These are phyloP conservation scores for Geranium brycei DNA, from an alignment of 345 rosid genomes.

Conservation along the genomic window DNA sequence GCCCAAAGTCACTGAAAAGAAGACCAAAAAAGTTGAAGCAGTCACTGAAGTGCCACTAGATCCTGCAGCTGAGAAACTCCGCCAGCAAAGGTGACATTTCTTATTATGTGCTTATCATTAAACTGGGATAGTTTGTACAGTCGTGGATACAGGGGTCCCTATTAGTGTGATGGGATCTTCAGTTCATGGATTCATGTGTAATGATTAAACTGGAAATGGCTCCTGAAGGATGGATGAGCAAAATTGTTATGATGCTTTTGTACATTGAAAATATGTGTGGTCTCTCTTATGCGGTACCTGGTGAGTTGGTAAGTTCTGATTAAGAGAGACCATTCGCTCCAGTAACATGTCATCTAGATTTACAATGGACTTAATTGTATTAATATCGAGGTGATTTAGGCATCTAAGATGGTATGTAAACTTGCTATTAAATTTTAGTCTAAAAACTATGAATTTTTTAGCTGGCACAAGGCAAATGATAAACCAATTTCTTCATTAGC, in stretches of 20 bases:
- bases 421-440: neutral
- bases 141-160: neutral
- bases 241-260: neutral
- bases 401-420: neutral
- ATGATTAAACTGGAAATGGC: neutral
- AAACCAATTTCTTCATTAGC: neutral
- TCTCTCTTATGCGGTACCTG: neutral
- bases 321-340: neutral
- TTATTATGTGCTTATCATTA: neutral
- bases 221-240: neutral
- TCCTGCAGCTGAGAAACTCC: slow-evolving; percentile 37
- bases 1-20: slow-evolving; percentile 19
- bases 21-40: slow-evolving; percentile 22
- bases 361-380: neutral
- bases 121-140: neutral
- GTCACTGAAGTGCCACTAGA: slow-evolving; percentile 24
- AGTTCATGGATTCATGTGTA: neutral
- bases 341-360: neutral
- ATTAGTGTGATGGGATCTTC: neutral
- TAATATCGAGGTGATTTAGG: no score
- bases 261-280: neutral
- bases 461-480: neutral
- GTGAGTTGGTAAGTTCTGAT: neutral
- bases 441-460: neutral
- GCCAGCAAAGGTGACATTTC: slow-evolving; percentile 29